phyloP scores from a whole-genome alignment of 2,329 filamentous ascomycete species.

The Paecilomyces dactylethromorphus region DNA sequence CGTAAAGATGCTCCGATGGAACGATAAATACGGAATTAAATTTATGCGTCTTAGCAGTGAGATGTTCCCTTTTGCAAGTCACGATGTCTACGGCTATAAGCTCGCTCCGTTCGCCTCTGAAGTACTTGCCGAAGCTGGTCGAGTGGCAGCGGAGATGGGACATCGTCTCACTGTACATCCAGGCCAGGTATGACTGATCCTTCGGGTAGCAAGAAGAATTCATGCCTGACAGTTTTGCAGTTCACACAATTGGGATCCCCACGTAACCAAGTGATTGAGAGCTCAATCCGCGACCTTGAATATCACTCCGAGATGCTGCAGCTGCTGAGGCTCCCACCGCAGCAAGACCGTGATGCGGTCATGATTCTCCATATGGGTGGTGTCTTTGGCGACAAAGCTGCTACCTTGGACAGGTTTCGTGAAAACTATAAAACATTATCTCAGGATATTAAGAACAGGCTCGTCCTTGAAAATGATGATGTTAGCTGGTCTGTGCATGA shows the following conservation, averaged over 20 bases:
- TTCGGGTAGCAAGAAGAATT: not conserved
- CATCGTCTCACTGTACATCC: constrained; percentile 88
- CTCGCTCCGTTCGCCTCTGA: constrained; percentile 77
- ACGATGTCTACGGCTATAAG: constrained; percentile 78
- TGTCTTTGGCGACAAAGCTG: constrained; percentile 76
- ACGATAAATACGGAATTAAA: constrained; percentile 82
- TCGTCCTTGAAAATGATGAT: constrained; percentile 93
- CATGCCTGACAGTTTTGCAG: constrained; percentile 26
- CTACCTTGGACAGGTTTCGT: constrained; percentile 71
- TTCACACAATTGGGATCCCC: constrained; percentile 90
- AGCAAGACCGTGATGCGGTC: constrained; percentile 76
- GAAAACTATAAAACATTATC: constrained; percentile 64
- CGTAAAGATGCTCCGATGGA: constrained; percentile 82
- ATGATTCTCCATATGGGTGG: constrained; percentile 96
- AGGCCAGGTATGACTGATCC: constrained; percentile 52
- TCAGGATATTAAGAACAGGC: constrained; percentile 64
- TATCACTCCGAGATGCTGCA: constrained; percentile 84
- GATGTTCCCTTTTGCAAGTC: constrained; percentile 95
- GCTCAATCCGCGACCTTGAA: constrained; percentile 71
- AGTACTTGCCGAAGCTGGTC: constrained; percentile 68
- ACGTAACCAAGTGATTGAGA: constrained; percentile 66
- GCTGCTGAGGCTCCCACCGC: constrained; percentile 67
- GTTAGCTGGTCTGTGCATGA: constrained; percentile 91
- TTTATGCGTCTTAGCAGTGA: constrained; percentile 91
- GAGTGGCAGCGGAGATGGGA: constrained; percentile 67